Base-by-base conservation (phyloP, 2,329 filamentous ascomycete species). In the Xylariomycetidae sp. region DNA sequence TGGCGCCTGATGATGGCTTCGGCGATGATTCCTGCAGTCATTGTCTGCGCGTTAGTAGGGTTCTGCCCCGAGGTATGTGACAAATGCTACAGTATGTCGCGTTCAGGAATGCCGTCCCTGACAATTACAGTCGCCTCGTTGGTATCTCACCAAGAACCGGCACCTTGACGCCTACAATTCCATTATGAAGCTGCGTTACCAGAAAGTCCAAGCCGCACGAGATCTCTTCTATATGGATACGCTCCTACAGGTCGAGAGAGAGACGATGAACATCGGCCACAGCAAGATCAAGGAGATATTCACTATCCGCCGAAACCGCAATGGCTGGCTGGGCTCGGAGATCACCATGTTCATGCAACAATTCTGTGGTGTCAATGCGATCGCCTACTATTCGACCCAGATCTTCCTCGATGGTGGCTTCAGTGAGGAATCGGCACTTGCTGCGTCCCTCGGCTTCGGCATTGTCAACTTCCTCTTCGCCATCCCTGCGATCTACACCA, bases 1-100 rank as follows among this genome's bases (percentile, higher is more conserved):
- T 85, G 81, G 80, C 72, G 80, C 17, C 59, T 84, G 25, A 82
- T 82, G 76, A 71, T 85, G 60, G 76, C 69, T 6, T 82, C 76
- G 3, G 78, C 81, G 8, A 70, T 82, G 54, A 63, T 81, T 10
- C 76, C 75, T 0, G 74, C 76, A 12, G 55, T 81, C 6, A 40
- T 77, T 22, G 71, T 76, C 28, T 74, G 70, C 48, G 56, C 52
- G 23, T 61, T 77, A 19, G 72, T 78, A 15, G 74, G 66, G 38
- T 54, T 58, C 19, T 53, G 49, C 4, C 54, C 52, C 18, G 54
- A 56, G 61, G 34, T 72, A 62, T 17, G 49, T 46, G 2, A 12
- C 17, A 19, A 31, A n/a, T n/a, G n/a, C n/a, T n/a, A n/a, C n/a
- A n/a, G 19, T 19, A 15, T 10, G 8, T 22, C 29, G 20, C 20